phyloP scores from a whole-genome alignment of 306 rosid species.

The Castanea crenata region DNA sequence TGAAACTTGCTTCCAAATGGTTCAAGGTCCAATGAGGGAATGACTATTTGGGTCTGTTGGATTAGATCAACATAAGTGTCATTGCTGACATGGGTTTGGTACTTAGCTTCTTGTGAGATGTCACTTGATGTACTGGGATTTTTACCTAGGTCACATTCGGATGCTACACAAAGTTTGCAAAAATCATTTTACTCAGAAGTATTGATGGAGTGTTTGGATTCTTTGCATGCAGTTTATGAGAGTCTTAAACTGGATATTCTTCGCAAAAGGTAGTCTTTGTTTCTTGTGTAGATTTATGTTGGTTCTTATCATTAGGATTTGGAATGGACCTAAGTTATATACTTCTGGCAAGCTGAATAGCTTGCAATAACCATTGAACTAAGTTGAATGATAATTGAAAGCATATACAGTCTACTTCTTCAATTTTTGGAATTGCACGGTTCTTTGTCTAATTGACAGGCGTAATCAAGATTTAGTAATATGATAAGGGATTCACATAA shows the following conservation, averaged over 20 bases:
- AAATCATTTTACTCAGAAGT: constrained; percentile 54
- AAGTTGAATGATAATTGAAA: neutral
- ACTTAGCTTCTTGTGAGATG: constrained; percentile 19
- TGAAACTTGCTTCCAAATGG: neutral
- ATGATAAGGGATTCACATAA: neutral
- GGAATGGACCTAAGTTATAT: neutral
- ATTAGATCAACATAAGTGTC: neutral
- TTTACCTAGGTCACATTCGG: constrained; percentile 24
- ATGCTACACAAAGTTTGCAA: constrained; percentile 34
- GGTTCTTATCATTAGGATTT: neutral
- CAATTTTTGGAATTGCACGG: neutral
- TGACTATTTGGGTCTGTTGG: neutral
- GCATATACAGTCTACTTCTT: neutral
- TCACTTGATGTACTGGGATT: constrained; percentile 39
- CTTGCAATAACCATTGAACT: neutral
- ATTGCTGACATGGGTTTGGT: neutral
- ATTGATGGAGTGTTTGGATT: constrained; percentile 64
- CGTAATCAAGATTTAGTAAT: neutral
- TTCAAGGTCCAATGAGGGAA: neutral
- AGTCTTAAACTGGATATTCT: constrained; percentile 84
- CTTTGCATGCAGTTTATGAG: constrained; percentile 94
- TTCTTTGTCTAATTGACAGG: neutral
- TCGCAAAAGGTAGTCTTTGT: constrained; percentile 61
- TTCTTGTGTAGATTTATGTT: neutral
- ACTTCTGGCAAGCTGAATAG: constrained; percentile 1